Conservation (phyloP, 2,329 filamentous ascomycete species). For the Colletotrichum godetiae region DNA sequence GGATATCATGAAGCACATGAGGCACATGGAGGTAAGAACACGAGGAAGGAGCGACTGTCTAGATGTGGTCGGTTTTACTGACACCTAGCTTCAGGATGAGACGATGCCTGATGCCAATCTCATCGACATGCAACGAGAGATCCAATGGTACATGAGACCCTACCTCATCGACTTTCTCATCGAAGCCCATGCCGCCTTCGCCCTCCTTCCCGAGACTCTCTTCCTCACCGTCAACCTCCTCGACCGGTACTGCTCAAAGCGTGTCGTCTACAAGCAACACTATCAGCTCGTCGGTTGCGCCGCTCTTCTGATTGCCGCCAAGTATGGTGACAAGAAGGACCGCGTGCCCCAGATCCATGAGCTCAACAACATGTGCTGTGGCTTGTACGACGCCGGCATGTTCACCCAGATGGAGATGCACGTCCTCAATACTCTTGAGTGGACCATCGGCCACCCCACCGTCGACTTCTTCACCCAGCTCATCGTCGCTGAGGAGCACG, state of each 20-base stretch:
- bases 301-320: conserved; percentile 94
- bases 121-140: conserved; percentile 99
- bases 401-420: conserved; percentile 99
- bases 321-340: conserved; percentile 99
- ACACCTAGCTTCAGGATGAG: conserved; percentile 66
- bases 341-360: conserved; percentile 97
- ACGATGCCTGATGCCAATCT: conserved; percentile 96
- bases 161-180: conserved; percentile 98
- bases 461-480: conserved; percentile 94
- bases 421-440: conserved; percentile 95
- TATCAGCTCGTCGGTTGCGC: conserved; percentile 98
- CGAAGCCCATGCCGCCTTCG: conserved; percentile 95
- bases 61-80: not conserved
- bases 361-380: conserved; percentile 99
- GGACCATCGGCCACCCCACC: conserved; percentile 95
- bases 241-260: conserved; percentile 96
- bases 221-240: conserved; percentile 97
- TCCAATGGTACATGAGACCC: conserved; percentile 99
- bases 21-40: conserved; percentile 85
- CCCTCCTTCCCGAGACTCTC: conserved; percentile 91
- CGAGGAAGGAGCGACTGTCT: not conserved
- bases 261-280: conserved; percentile 98
- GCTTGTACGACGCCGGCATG: conserved; percentile 98
- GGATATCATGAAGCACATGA: conserved; percentile 94
- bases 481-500: conserved; percentile 81